A percentile compares a stretch with the other conserved stretches of the same genome.
Evolutionary conservation across 73 alveolate genomes (phyloP).

Genomic region (Tetrahymena elliotti): DNA sequence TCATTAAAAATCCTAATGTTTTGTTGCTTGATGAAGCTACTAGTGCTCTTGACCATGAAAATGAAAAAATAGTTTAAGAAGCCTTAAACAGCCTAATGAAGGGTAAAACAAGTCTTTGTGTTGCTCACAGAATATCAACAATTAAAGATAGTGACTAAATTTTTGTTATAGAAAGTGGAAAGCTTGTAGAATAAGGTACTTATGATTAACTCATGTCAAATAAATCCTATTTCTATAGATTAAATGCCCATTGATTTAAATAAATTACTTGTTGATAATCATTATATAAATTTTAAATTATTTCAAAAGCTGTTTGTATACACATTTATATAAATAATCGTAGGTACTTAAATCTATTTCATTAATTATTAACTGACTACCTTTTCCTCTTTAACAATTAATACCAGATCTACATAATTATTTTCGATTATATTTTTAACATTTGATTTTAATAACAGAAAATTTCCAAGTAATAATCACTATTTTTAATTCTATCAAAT

Average conservation of each 20-base stretch:
- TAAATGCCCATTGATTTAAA: not conserved
- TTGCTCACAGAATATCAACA: constrained; percentile 78
- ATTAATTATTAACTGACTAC: too few species aligned
- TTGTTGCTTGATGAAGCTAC: constrained; percentile 56
- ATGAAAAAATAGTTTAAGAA: constrained; percentile 31
- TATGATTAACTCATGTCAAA: constrained; percentile 2
- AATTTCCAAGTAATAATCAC: too few species aligned
- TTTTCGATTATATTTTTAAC: too few species aligned
- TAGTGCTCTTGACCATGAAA: constrained; percentile 35
- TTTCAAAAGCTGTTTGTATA: too few species aligned
- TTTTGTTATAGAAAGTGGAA: constrained; percentile 21
- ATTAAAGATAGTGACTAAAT: constrained; percentile 30
- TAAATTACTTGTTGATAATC: not conserved
- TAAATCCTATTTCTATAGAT: constrained; percentile 15
- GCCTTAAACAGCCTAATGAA: constrained; percentile 11
- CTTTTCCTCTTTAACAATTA: too few species aligned
- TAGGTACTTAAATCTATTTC: too few species aligned
- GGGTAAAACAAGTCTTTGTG: constrained; percentile 53
- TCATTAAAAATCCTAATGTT: constrained; percentile 36
- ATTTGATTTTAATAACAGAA: too few species aligned
- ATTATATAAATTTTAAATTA: too few species aligned
- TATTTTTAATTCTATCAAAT: too few species aligned
- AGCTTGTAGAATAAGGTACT: constrained; percentile 21
- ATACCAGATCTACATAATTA: too few species aligned
- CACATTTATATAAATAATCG: too few species aligned